phyloP scores from a whole-genome alignment of 768 basidiomycete species.

The Porpolomopsis calyptriformis region DNA sequence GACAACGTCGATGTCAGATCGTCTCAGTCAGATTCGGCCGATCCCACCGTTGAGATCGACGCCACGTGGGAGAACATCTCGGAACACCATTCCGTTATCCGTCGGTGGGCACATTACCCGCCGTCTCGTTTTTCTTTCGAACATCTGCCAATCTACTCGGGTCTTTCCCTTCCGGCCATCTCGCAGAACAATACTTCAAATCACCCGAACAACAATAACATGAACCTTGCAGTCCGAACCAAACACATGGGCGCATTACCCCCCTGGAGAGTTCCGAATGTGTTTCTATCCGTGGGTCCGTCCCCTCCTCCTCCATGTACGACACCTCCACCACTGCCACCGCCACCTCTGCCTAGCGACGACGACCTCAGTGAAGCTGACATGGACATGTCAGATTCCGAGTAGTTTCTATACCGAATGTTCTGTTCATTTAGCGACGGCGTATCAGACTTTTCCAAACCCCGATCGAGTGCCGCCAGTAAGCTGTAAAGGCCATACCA shows the following conservation, averaged over 20 bases:
- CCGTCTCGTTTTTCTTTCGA: not conserved
- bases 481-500: too few relatives aligned
- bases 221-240: too few relatives aligned
- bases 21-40: not conserved
- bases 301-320: constrained; percentile 7
- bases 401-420: not conserved
- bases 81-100: not conserved
- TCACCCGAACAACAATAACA: not conserved
- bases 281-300: not conserved
- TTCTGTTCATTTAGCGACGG: too few relatives aligned
- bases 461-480: too few relatives aligned
- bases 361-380: constrained; percentile 15
- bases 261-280: not conserved
- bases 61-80: not conserved
- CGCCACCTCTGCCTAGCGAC: not conserved
- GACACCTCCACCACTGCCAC: constrained; percentile 9
- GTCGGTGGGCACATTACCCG: not conserved
- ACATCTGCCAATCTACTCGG: not conserved
- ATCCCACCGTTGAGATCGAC: not conserved
- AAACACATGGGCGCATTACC: too few relatives aligned
- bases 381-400: constrained; percentile 27
- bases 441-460: too few relatives aligned
- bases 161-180: not conserved
- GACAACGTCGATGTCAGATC: not conserved
- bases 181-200: not conserved